Base-by-base conservation (phyloP, 176 grass and related monocot species). In the Paspalum vaginatum region DNA sequence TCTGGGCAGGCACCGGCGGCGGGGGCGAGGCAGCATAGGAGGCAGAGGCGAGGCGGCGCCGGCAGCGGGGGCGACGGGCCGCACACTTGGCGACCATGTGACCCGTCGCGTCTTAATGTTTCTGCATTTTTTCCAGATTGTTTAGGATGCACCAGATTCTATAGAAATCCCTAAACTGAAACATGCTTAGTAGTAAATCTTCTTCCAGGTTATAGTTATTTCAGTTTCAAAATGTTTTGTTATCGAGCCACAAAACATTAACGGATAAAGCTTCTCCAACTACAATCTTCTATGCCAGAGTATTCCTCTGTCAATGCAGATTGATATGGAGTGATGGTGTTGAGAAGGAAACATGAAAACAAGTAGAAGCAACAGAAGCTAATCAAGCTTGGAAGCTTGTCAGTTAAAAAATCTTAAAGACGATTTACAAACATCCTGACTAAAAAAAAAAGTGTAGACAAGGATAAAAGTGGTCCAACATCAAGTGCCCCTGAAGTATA, bases 151-250 rank as follows among this genome's bases (percentile, higher is more conserved):
- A 32, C 7, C 11, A 70, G 18, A 6, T 38, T 76, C 12, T 58
- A 15, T 32, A 3, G 68, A 14, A 66, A 76, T 37, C 16, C 21
- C 42, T 18, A 68, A 68, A 32, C 16, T 20, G 32, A 68, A 45
- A 58, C 44, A 45, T 65, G 5, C 53, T 80, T 83, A 26, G 22
- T 46, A 56, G 40, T 41, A 9, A 53, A 24, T 49, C 48, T 77
- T 11, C 37, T 63, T 79, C 53, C 17, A 71, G 22, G 10, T 25
- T 56, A 80, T 41, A 75, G 25, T 80, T 56, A 14, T 66, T 79
- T 43, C 46, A 26, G 78, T 60, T 60, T 50, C 20, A 7, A 6
- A 22, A 68, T 46, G 6, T 26, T 21, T 86, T 58, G 42, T 61
- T 27, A 32, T 32, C 32, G 3, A 76, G 13, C 32, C 73, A 26